Percentiles rank a stretch among this genome's conserved stretches.
phyloP scores from a whole-genome alignment of 805 yeast species.

The Candida gorgasii region DNA sequence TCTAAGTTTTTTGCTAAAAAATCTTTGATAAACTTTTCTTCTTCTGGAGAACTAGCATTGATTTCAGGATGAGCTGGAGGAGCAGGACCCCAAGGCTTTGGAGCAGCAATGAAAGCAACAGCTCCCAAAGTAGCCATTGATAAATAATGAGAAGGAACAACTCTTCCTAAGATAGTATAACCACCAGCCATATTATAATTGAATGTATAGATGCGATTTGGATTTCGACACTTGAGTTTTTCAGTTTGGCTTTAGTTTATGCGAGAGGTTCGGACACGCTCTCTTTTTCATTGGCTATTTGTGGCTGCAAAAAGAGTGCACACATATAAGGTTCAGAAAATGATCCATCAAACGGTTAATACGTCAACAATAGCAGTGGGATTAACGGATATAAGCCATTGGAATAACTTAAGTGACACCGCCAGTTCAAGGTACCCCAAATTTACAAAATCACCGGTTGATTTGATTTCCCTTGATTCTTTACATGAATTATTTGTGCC shows the following conservation, averaged over 20 bases:
- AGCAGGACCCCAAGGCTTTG: slow-evolving; percentile 72
- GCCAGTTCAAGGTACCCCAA: background rate
- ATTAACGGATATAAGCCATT: background rate
- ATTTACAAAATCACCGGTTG: slow-evolving; percentile 2
- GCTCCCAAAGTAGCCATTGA: slow-evolving; percentile 80
- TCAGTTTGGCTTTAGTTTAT: background rate
- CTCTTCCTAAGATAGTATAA: slow-evolving; percentile 80
- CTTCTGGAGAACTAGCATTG: slow-evolving; percentile 80
- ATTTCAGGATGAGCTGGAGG: slow-evolving; percentile 66
- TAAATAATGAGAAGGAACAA: slow-evolving; percentile 79
- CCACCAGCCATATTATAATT: slow-evolving; percentile 67
- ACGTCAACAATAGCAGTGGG: background rate
- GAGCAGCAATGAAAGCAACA: slow-evolving; percentile 60
- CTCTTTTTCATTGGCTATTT: slow-evolving; percentile 11
- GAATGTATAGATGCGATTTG: slow-evolving; percentile 1
- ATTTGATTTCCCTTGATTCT: slow-evolving; percentile 1
- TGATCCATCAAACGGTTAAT: background rate
- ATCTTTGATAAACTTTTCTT: slow-evolving; percentile 76
- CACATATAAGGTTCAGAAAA: background rate
- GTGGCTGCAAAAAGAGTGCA: slow-evolving; percentile 18
- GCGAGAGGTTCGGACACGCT: slow-evolving; percentile 5
- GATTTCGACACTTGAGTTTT: background rate
- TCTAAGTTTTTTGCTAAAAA: slow-evolving; percentile 59
- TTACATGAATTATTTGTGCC: slow-evolving; percentile 3
- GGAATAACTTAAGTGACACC: background rate